A percentile compares a stretch with the other conserved stretches of the same genome.
Conservation (phyloP, 495 filamentous ascomycete genomes). For the Penicillium tannophilum region DNA sequence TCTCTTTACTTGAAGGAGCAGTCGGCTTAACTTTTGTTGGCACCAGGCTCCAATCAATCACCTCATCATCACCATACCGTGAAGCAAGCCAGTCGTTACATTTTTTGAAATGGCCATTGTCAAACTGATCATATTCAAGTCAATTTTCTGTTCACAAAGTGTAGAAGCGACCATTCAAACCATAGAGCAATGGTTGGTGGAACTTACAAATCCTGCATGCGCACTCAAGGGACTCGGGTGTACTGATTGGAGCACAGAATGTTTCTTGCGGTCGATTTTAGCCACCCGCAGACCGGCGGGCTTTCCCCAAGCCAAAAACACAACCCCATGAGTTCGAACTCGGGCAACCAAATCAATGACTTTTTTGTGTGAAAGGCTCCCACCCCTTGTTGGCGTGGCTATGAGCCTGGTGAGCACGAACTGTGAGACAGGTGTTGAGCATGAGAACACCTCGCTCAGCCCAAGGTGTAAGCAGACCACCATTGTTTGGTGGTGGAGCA, state of each 20-base stretch:
- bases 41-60: slow-evolving; percentile 84
- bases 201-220: slow-evolving; percentile 64
- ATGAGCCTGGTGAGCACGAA: slow-evolving; percentile 82
- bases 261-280: slow-evolving; percentile 67
- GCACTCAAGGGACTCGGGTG: slow-evolving; percentile 94
- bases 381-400: slow-evolving; percentile 82
- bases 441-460: slow-evolving; percentile 88
- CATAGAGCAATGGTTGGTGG: neutral
- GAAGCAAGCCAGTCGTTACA: slow-evolving; percentile 85
- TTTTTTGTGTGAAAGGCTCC: slow-evolving; percentile 88
- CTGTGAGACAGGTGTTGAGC: slow-evolving; percentile 91
- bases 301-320: slow-evolving; percentile 91
- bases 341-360: slow-evolving; percentile 84
- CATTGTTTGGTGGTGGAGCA: slow-evolving; percentile 67
- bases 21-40: slow-evolving; percentile 24
- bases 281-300: slow-evolving; percentile 74
- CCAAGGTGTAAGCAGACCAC: slow-evolving; percentile 87
- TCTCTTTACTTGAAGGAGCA: slow-evolving; percentile 26
- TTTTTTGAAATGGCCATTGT: slow-evolving; percentile 82
- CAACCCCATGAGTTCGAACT: slow-evolving; percentile 74
- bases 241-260: slow-evolving; percentile 79
- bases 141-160: neutral
- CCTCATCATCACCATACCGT: slow-evolving; percentile 74
- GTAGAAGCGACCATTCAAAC: neutral
- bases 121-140: slow-evolving; percentile 52